Evolutionary conservation across 306 rosid species (phyloP), one percentile per base, ranked within the genome.

Genomic region (Gynostemma pentaphyllum): DNA sequence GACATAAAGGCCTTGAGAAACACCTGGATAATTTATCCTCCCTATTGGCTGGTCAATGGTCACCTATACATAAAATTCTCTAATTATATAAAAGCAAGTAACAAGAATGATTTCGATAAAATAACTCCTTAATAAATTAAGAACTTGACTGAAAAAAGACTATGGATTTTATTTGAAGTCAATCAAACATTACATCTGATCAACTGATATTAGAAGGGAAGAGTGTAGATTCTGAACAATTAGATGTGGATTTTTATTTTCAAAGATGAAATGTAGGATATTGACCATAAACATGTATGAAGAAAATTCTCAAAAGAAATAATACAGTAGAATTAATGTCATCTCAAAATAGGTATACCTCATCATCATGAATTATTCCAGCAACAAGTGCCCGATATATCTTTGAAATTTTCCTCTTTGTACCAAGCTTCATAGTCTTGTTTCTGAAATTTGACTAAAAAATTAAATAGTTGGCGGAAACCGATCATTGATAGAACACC

Each of bases 11-110:
- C 86, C 86, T 69, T 66, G 79, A 14, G 86, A 83, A 49, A 88
- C 96, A 68, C 90, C 90, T 62, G 96, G 94, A 82, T 92, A 92
- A 42, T 69, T 82, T 44, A 82, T 81, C 44, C 71, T 70, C 67
- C 96, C 98, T 59, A 92, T 88, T 46, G 94, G 87, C 75, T 88
- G 88, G 53, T 84, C 69, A 64, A 92, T 70, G 66, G 69, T 76
- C 76, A 86, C 83, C 98, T 92, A 72, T 60, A 68, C 50, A 71
- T 22, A 68, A 66, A 60, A 66, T 57, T 59, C 28, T 72, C n/a
- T 18, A 64, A 36, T 32, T 23, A n/a, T 18, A 13, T 34, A 63
- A 7, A 18, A 39, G 60, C 61, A 53, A 51, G 5, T 26, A 37
- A 59, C 47, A 11, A 9, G n/a, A n/a, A n/a, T n/a, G n/a, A n/a